Evolutionary conservation across 352 stramenopile genomes (phyloP).

Genomic region (Phytophthora niederhauseri): DNA sequence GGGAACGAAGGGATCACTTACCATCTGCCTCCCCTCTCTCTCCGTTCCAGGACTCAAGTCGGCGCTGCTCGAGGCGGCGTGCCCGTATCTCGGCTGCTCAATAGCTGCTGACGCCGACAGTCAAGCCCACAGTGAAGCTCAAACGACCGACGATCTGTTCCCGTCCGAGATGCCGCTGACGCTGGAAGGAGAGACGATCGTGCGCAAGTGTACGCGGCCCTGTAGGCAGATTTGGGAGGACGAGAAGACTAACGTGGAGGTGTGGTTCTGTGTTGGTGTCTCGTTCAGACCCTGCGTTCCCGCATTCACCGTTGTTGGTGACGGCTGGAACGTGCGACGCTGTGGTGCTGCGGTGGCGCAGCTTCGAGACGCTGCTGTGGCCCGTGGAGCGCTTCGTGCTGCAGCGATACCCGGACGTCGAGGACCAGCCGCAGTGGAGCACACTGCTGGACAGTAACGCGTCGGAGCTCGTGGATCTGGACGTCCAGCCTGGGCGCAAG

Average conservation of each 20-base stretch:
- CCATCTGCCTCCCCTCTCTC: neutral
- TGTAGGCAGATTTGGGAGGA: neutral
- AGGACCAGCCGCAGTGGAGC: conserved; percentile 41
- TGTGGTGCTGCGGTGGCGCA: conserved; percentile 53
- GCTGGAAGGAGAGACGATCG: conserved; percentile 28
- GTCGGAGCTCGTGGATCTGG: conserved; percentile 39
- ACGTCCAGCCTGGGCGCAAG: conserved; percentile 33
- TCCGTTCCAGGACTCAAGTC: conserved; percentile 4
- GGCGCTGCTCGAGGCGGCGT: conserved; percentile 17
- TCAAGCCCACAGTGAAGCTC: neutral
- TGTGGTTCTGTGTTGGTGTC: neutral
- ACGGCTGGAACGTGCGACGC: conserved; percentile 42
- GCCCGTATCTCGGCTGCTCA: conserved; percentile 18
- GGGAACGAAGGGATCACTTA: conserved; percentile 15
- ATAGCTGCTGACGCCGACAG: conserved; percentile 3
- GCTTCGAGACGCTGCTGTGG: conserved; percentile 48
- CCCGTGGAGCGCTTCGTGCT: conserved; percentile 52
- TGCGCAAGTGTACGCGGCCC: conserved; percentile 33
- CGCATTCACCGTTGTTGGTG: conserved; percentile 53
- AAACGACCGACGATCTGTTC: conserved; percentile 20
- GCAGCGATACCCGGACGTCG: conserved; percentile 45
- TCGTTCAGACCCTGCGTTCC: conserved; percentile 44
- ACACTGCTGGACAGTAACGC: conserved; percentile 49
- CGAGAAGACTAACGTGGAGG: neutral
- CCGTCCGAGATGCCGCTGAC: conserved; percentile 35